Evolutionary conservation across 192 early-diverging fungal genomes (phyloP).

Genomic region (Podila epigama): DNA sequence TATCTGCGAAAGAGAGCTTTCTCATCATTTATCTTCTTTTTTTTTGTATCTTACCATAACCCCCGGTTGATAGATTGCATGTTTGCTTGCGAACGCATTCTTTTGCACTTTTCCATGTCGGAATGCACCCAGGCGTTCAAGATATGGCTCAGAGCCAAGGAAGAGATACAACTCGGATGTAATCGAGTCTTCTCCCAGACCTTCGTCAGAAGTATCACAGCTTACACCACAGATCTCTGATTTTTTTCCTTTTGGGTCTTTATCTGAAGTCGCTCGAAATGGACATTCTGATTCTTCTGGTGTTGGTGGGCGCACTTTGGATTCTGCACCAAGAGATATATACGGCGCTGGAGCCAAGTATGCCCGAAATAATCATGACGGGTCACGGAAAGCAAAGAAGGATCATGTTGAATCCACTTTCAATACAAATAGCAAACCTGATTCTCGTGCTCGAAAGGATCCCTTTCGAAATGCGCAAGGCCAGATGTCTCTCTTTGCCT

Average conservation of each 20-base stretch:
- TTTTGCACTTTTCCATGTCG: slow-evolving; percentile 35
- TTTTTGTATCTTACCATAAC: not conserved
- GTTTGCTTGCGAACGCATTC: slow-evolving; percentile 39
- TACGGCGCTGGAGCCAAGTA: not conserved
- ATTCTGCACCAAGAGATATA: slow-evolving; percentile 9
- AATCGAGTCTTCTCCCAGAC: too few relatives aligned
- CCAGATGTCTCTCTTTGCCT: slow-evolving; percentile 29
- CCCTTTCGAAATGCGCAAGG: slow-evolving; percentile 13
- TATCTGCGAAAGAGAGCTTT: too few relatives aligned
- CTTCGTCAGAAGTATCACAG: too few relatives aligned
- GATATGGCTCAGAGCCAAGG: not conserved
- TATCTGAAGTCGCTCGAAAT: too few relatives aligned
- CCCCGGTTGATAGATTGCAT: slow-evolving; percentile 26
- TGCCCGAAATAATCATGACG: not conserved
- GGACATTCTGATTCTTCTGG: too few relatives aligned
- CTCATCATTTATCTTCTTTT: not conserved
- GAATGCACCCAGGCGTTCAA: not conserved
- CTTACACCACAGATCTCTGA: too few relatives aligned
- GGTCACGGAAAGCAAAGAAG: too few relatives aligned
- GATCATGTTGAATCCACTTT: too few relatives aligned
- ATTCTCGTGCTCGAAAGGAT: not conserved
- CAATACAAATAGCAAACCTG: not conserved
- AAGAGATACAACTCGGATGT: not conserved
- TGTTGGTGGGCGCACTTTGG: slow-evolving; percentile 1
- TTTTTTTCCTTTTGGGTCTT: too few relatives aligned